These are phyloP conservation scores for Moricandia arvensis DNA, from an alignment of 345 rosid genomes.

Conservation along the genomic window DNA sequence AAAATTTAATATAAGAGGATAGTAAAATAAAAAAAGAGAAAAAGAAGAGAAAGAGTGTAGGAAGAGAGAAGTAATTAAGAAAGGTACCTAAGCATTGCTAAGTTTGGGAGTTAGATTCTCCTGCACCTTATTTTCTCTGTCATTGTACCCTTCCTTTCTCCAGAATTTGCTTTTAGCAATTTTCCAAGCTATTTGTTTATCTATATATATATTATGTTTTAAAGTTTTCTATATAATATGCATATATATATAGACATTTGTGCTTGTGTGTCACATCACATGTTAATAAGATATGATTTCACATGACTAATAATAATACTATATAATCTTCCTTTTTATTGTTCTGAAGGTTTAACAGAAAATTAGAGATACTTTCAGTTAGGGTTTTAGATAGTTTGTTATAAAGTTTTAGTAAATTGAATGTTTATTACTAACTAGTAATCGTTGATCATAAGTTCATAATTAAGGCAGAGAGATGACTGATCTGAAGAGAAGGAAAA, in stretches of 20 bases:
- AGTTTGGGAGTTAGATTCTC: slow-evolving; percentile 69
- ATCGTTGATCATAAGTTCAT: not conserved
- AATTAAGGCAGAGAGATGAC: not conserved
- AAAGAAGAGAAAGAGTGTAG: slow-evolving; percentile 25
- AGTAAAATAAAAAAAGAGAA: slow-evolving; percentile 2
- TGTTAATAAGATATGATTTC: slow-evolving; percentile 4
- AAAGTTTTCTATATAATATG: slow-evolving; percentile 6
- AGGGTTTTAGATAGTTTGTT: not conserved
- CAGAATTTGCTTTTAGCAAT: slow-evolving; percentile 37
- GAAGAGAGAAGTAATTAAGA: slow-evolving; percentile 38
- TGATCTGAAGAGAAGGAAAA: slow-evolving; percentile 15
- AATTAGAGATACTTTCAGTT: not conserved
- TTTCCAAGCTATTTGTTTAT: slow-evolving; percentile 27
- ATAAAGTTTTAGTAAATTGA: not conserved
- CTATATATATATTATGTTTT: not conserved
- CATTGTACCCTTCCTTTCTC: slow-evolving; percentile 51
- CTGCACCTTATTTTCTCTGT: slow-evolving; percentile 57
- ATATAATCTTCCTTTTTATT: not conserved
- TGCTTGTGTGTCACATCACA: slow-evolving; percentile 27
- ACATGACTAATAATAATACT: not conserved
- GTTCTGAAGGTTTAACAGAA: no score
- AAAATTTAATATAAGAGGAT: not conserved
- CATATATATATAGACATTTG: slow-evolving; percentile 25
- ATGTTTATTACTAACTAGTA: not conserved
- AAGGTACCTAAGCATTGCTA: slow-evolving; percentile 68